Percentiles rank a stretch among this genome's conserved stretches.
Evolutionary conservation across 257 asterid genomes (phyloP).

Genomic region (Cordia subcordata): DNA sequence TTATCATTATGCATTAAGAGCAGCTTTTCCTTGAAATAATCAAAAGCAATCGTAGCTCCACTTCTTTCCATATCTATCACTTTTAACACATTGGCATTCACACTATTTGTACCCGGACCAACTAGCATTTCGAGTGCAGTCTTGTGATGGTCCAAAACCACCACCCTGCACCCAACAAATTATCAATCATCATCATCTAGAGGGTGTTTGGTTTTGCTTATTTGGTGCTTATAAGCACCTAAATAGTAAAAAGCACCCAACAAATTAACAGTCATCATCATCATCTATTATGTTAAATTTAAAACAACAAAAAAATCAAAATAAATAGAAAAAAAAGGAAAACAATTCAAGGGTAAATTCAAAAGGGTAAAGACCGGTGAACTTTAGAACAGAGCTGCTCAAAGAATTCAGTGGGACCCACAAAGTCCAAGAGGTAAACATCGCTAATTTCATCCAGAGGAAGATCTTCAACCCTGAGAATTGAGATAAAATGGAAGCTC

Average conservation of each 20-base stretch:
- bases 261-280: background rate
- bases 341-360: background rate
- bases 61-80: constrained; percentile 83
- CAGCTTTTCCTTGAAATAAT: constrained; percentile 81
- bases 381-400: constrained; percentile 56
- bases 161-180: constrained; percentile 40
- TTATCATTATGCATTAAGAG: constrained; percentile 31
- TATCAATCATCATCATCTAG: too few species aligned
- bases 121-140: constrained; percentile 73
- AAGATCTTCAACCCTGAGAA: constrained; percentile 59
- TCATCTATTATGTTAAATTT: background rate
- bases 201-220: too few species aligned
- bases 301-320: background rate
- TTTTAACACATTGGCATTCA: constrained; percentile 54
- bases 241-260: too few species aligned
- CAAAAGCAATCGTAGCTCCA: constrained; percentile 90
- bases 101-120: constrained; percentile 25
- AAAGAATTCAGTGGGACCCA: constrained; percentile 81
- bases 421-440: constrained; percentile 85
- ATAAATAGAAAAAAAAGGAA: background rate
- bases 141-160: constrained; percentile 88
- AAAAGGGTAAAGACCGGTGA: constrained; percentile 31
- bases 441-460: constrained; percentile 55
- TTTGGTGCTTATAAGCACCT: too few species aligned
- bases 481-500: background rate